These are phyloP conservation scores for Kwoniella newhampshirensis DNA, from an alignment of 768 basidiomycete genomes.

Conservation along the genomic window DNA sequence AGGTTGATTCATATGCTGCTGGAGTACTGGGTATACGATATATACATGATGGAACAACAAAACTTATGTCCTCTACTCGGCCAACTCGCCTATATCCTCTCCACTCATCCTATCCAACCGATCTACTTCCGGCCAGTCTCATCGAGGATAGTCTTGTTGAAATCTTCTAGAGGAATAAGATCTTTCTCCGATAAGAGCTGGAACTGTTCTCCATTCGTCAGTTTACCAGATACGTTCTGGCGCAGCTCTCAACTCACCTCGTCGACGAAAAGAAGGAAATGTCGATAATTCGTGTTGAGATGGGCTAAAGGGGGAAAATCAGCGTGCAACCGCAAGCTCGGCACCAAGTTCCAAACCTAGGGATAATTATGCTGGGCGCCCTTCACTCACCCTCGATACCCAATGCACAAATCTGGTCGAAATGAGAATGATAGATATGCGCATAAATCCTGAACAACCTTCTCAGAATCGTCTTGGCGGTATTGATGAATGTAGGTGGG, in stretches of 20 bases:
- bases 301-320: constrained; percentile 66
- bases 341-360: too few relatives aligned
- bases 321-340: too few relatives aligned
- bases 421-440: constrained; percentile 98
- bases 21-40: too few relatives aligned
- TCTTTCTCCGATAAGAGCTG: constrained; percentile 69
- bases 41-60: neutral
- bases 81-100: neutral
- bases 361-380: neutral
- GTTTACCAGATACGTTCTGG: neutral
- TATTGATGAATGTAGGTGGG: constrained; percentile 82
- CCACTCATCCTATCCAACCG: neutral
- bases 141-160: constrained; percentile 72
- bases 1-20: too few relatives aligned
- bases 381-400: constrained; percentile 83
- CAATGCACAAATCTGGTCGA: constrained; percentile 96
- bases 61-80: neutral
- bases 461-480: constrained; percentile 85
- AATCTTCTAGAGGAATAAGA: constrained; percentile 68
- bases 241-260: constrained; percentile 63
- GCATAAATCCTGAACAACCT: constrained; percentile 96
- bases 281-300: constrained; percentile 95
- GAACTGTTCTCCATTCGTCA: constrained; percentile 32
- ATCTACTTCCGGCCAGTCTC: constrained; percentile 32
- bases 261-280: constrained; percentile 94